Conservation (phyloP, 2,329 filamentous ascomycete genomes). For the Diaporthe sp. region DNA sequence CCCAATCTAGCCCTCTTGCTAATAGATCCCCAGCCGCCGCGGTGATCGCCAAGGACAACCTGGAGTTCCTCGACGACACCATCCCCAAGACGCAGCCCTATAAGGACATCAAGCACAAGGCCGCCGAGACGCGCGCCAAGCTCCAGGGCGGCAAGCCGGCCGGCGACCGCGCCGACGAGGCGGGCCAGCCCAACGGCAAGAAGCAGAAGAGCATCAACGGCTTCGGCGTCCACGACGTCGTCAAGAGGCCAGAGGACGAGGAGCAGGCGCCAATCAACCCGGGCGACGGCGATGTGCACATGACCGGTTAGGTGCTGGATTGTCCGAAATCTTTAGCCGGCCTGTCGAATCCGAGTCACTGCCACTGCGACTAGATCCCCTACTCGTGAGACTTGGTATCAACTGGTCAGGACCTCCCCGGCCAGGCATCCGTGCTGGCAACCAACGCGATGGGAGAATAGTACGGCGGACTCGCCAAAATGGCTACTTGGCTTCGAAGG, state of each 20-base stretch:
- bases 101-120: slow-evolving; percentile 80
- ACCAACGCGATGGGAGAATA: neutral
- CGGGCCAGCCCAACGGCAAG: slow-evolving; percentile 52
- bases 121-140: slow-evolving; percentile 63
- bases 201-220: slow-evolving; percentile 52
- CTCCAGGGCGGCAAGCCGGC: slow-evolving; percentile 60
- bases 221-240: slow-evolving; percentile 50
- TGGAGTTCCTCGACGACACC: slow-evolving; percentile 94
- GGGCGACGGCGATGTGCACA: slow-evolving; percentile 69
- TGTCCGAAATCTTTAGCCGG: too few species aligned
- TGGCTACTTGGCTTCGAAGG: neutral
- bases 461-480: neutral
- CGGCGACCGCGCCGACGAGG: slow-evolving; percentile 45
- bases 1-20: slow-evolving; percentile 29
- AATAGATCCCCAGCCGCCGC: slow-evolving; percentile 75
- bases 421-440: neutral
- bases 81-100: slow-evolving; percentile 89
- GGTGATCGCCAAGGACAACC: slow-evolving; percentile 88
- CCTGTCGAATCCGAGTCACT: neutral
- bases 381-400: too few species aligned
- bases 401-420: neutral
- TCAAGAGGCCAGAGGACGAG: slow-evolving; percentile 49
- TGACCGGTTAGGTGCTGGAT: slow-evolving; percentile 59
- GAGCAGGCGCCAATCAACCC: slow-evolving; percentile 55
- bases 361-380: neutral